Conservation (phyloP, 177 flowering plant species). For the Tripterygium wilfordii region DNA sequence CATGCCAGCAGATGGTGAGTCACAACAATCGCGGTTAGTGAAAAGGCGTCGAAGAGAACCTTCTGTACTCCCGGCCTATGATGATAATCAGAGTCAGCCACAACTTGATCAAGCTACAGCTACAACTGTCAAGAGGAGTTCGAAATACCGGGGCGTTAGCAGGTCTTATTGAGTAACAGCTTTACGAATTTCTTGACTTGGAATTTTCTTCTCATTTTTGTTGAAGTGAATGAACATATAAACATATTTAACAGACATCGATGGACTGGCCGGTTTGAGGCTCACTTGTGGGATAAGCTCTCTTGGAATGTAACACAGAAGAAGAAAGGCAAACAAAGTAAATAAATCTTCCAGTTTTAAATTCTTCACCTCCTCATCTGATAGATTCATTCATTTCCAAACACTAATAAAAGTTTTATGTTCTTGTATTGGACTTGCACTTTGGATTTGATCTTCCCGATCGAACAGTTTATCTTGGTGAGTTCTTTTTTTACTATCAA, state of each 20-base stretch:
- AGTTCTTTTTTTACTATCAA: constrained; percentile 9
- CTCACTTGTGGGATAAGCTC: constrained; percentile 59
- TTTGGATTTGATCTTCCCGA: constrained; percentile 6
- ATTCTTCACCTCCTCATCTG: neutral
- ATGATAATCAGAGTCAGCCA: constrained; percentile 6
- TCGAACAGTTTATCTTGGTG: constrained; percentile 46
- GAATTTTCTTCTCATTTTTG: neutral
- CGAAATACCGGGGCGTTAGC: constrained; percentile 48
- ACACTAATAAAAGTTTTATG: constrained; percentile 1
- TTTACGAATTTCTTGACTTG: too few relatives aligned
- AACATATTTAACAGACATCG: constrained; percentile 21
- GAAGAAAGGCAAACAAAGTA: constrained; percentile 65
- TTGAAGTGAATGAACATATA: neutral
- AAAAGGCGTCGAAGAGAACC: constrained; percentile 39
- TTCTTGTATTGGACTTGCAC: constrained; percentile 2
- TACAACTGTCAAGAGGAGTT: constrained; percentile 42
- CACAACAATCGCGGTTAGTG: constrained; percentile 13
- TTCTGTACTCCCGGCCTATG: constrained; percentile 3
- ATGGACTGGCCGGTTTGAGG: constrained; percentile 57
- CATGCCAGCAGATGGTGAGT: constrained; percentile 16
- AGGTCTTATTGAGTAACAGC: constrained; percentile 10
- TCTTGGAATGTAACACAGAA: constrained; percentile 54
- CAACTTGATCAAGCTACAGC: constrained; percentile 17
- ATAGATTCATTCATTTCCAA: neutral
- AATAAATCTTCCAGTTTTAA: neutral